Evolutionary conservation across 78 protist species (phyloP), one percentile per base, ranked within the genome.

Genomic region (Dictyostelium brefeldianum): DNA sequence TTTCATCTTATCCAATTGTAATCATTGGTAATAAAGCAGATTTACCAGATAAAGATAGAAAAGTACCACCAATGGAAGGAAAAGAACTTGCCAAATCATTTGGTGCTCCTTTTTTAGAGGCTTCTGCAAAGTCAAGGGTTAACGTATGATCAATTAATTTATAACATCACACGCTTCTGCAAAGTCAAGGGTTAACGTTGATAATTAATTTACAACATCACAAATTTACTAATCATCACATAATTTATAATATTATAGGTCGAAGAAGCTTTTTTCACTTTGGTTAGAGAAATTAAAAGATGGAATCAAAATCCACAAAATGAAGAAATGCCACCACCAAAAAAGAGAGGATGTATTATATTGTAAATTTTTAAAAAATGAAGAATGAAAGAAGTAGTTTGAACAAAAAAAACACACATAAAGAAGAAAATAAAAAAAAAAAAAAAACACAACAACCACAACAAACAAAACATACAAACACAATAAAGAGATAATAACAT

Each of bases 1-100:
- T 87, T 25, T 57, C 84, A 57, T 77, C 92, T 12, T 87, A 87
- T 50, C 96, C 94, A 41, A 79, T 83, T 25, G 97, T 97, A 17
- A 36, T 97, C n/a, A 59, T 75, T 18, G 99, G 98, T 25, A 98
- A 98, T 95, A 98, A 98, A 89, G 83, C 90, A 50, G 99, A 96
- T 77, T 96, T 97, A 56, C 71, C 95, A 54, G 97, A 75, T 18
- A 51, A 56, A 54, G 97, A 96, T 36, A 57, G 97, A 25, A 67
- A 89, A 65, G 97, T 96, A 12, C 56, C 97, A 67, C 83, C 89
- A 25, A 71, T 62, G 56, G 97, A 97, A 78, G 98, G 97, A 18
- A 85, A 77, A n/a, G 89, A 97, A 18, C 73, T 91, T 27, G 96
- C 97, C 18, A 71, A 70, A 70, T 50, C 80, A 43, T 91, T 91